A percentile compares a stretch with the other conserved stretches of the same genome.
These are phyloP conservation scores for Kodamaea sp. DNA, from an alignment of 1,139 yeast genomes.

Conservation along the genomic window DNA sequence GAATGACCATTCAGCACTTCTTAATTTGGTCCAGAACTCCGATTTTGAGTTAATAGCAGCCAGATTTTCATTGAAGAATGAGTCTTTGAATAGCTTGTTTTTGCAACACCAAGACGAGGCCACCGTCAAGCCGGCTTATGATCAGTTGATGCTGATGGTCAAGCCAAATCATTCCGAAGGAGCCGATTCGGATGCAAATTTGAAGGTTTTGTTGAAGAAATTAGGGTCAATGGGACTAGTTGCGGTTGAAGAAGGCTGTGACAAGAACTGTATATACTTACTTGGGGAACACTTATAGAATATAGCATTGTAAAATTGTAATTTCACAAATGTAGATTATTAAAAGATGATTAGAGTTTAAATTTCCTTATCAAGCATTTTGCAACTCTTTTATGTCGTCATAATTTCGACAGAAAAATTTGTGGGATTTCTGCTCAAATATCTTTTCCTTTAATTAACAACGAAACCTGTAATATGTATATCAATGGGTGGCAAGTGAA, in stretches of 20 bases:
- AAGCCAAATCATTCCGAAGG: constrained; percentile 1
- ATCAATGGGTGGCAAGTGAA: constrained; percentile 7
- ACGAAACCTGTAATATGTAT: background rate
- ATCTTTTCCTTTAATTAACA: too few relatives aligned
- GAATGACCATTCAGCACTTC: constrained; percentile 22
- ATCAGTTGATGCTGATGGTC: constrained; percentile 17
- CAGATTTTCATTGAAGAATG: constrained; percentile 20
- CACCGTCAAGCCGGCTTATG: constrained; percentile 11
- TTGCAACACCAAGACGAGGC: constrained; percentile 2
- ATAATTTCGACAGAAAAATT: too few relatives aligned
- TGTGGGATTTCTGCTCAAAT: too few relatives aligned
- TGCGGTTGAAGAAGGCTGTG: constrained; percentile 22
- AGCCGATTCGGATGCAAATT: constrained; percentile 5
- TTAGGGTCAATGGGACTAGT: constrained; percentile 32
- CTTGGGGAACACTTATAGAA: background rate
- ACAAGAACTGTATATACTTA: constrained; percentile 21
- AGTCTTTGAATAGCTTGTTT: constrained; percentile 12
- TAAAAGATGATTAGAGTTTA: too few relatives aligned
- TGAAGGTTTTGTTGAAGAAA: constrained; percentile 19
- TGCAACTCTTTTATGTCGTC: too few relatives aligned
- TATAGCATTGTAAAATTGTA: too few relatives aligned
- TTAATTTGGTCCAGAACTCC: constrained; percentile 19
- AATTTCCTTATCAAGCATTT: too few relatives aligned
- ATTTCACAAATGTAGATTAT: too few relatives aligned
- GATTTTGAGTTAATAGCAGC: constrained; percentile 30